Evolutionary conservation across 495 filamentous ascomycete species (phyloP).

Genomic region (Hypomontagnella monticulosa): DNA sequence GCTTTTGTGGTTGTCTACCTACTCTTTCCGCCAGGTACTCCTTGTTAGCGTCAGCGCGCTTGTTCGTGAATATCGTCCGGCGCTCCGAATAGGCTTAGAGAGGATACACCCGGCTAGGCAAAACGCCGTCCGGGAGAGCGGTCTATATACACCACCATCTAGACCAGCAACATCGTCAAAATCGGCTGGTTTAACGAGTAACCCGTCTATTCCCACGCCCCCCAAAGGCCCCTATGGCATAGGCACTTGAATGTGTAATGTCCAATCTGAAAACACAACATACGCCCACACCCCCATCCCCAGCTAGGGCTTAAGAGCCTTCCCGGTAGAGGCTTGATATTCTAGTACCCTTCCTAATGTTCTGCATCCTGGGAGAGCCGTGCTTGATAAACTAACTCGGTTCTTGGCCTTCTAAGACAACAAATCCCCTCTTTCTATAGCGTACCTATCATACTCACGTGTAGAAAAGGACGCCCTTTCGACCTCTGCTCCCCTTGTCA

Average conservation of each 20-base stretch:
- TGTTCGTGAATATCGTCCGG: conserved; percentile 43
- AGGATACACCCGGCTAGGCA: conserved; percentile 34
- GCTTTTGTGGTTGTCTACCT: conserved; percentile 48
- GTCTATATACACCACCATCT: conserved; percentile 17
- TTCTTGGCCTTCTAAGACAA: conserved; percentile 19
- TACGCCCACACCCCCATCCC: conserved; percentile 15
- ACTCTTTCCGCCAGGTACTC: conserved; percentile 27
- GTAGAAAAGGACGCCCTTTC: conserved; percentile 16
- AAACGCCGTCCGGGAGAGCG: conserved; percentile 13
- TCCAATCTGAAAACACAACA: conserved; percentile 24
- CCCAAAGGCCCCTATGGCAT: conserved; percentile 11
- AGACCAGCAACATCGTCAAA: conserved; percentile 14
- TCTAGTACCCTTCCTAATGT: neutral
- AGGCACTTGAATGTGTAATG: conserved; percentile 19
- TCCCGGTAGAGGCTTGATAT: conserved; percentile 22
- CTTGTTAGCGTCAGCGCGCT: conserved; percentile 54
- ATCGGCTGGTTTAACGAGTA: conserved; percentile 19
- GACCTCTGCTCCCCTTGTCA: neutral
- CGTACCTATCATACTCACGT: conserved; percentile 25
- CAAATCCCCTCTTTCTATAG: conserved; percentile 32
- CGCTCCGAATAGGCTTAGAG: conserved; percentile 36
- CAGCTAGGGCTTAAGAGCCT: conserved; percentile 2
- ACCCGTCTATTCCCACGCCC: conserved; percentile 20
- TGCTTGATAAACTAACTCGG: conserved; percentile 27
- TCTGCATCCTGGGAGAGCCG: conserved; percentile 21